Evolutionary conservation across 208 protist species (phyloP).

Genomic region (Acanthamoeba sp.): DNA sequence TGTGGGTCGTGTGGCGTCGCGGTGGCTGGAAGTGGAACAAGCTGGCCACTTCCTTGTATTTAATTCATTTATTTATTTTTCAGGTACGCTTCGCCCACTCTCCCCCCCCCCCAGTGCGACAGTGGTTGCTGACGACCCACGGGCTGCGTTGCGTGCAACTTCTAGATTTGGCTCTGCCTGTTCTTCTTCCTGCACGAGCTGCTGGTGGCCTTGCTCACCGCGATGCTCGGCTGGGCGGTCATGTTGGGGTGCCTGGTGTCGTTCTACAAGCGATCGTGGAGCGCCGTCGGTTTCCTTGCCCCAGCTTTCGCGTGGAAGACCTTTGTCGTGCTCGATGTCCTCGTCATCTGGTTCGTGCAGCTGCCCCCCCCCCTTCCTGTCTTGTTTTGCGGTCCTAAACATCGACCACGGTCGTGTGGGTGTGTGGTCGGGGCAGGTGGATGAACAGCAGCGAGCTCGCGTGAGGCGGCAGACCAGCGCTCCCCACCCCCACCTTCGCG

Average conservation of each 20-base stretch:
- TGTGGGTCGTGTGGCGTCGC: conserved; percentile 41
- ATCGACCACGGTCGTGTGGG: too few relatives aligned
- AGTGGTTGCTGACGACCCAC: background rate
- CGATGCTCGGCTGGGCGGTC: background rate
- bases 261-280: conserved; percentile 12
- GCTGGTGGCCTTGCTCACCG: background rate
- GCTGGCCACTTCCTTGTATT: conserved; percentile 40
- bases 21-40: conserved; percentile 67
- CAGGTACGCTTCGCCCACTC: background rate
- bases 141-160: background rate
- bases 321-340: background rate
- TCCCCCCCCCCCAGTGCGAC: background rate
- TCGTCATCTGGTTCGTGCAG: conserved; percentile 25
- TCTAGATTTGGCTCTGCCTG: conserved; percentile 14
- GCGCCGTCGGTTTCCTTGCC: background rate
- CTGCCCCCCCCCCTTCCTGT: too few relatives aligned
- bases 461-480: background rate
- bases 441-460: background rate
- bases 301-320: conserved; percentile 1
- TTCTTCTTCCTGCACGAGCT: conserved; percentile 45
- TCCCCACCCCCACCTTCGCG: too few relatives aligned
- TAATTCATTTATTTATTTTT: conserved; percentile 48
- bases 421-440: background rate
- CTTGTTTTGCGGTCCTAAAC: too few relatives aligned
- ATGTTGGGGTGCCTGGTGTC: conserved; percentile 21